Evolutionary conservation across 2,329 filamentous ascomycete genomes (phyloP), one percentile per base, ranked within the genome.

Genomic region (Herpotrichia juniperi): DNA sequence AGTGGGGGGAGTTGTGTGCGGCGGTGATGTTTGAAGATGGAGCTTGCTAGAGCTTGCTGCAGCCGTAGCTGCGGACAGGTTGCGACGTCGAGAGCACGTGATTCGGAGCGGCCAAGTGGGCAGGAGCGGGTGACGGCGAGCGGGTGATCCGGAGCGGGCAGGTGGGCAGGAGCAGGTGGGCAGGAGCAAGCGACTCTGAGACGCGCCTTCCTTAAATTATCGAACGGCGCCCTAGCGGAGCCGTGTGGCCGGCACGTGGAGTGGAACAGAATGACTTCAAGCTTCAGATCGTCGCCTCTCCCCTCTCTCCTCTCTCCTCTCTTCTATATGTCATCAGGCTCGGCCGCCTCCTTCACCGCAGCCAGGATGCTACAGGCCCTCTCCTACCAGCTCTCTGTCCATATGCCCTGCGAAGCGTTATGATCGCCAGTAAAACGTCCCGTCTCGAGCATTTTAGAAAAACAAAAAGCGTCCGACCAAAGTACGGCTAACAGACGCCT

Each of bases 401-500:
- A 19, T 21, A 11, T 24, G 5, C 14, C 12, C 21, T n/a, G 37
- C 37, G 19, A 25, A 24, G 37, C 37, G 37, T 14, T 40, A 40
- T 40, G 37, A 40, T 40, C 12, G 19, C 37, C 19, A 24, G 37
- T 39, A 9, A 45, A 28, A 42, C 52, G 34, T 48, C 37, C 37
- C 52, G 40, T 58, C 48, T 48, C 47, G 37, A 40, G 37, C 25
- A 43, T 26, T 30, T n/a, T 42, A 51, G 21, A 16, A 49, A 60
- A 53, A 51, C 46, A 39, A 50, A 53, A 40, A 51, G 19, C 39
- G 45, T 53, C 47, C 54, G 46, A 45, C 45, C 54, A 48, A 54
- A 55, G 32, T 52, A 60, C 58, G 51, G 59, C 54, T 52, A 57
- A 42, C 14, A 46, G 43, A 37, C 30, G 35, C 43, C 46, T 28